Conservation (phyloP, 495 filamentous ascomycete genomes). For the Gamarada debralockiae region DNA sequence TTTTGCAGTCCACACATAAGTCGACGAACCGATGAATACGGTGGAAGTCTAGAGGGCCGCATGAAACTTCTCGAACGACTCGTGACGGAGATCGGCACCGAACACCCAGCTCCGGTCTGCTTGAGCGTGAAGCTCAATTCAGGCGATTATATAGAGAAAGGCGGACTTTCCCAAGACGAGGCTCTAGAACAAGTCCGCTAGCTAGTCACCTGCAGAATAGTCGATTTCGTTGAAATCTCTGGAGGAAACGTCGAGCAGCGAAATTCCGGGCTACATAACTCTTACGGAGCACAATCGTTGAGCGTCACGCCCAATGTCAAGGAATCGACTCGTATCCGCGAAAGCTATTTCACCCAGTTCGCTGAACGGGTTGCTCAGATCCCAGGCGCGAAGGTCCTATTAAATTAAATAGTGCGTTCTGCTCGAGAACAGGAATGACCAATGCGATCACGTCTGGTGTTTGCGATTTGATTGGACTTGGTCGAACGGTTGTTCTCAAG, state of each 20-base stretch:
- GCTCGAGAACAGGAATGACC: conserved; percentile 48
- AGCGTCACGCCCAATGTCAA: neutral
- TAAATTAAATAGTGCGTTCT: conserved; percentile 53
- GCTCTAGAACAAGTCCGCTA: conserved; percentile 46
- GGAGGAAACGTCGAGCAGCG: conserved; percentile 37
- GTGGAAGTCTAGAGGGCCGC: conserved; percentile 53
- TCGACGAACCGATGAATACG: conserved; percentile 57
- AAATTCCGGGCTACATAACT: conserved; percentile 3
- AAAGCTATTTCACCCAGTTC: conserved; percentile 6
- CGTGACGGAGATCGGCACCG: conserved; percentile 36
- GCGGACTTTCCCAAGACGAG: conserved; percentile 37
- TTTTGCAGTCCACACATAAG: conserved; percentile 60
- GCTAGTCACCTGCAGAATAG: conserved; percentile 44
- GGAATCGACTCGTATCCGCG: conserved; percentile 3
- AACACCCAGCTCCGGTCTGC: conserved; percentile 43
- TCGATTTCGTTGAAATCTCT: conserved; percentile 61
- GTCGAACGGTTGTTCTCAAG: conserved; percentile 24
- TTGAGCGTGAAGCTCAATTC: conserved; percentile 62
- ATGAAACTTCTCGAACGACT: conserved; percentile 47
- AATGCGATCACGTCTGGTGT: conserved; percentile 43
- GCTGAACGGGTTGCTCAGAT: neutral
- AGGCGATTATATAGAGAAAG: conserved; percentile 42
- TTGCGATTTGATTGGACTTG: conserved; percentile 56
- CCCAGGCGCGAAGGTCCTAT: conserved; percentile 6
- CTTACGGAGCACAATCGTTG: neutral